Conservation (phyloP, 768 basidiomycete species). For the Collybiopsis luxurians region DNA sequence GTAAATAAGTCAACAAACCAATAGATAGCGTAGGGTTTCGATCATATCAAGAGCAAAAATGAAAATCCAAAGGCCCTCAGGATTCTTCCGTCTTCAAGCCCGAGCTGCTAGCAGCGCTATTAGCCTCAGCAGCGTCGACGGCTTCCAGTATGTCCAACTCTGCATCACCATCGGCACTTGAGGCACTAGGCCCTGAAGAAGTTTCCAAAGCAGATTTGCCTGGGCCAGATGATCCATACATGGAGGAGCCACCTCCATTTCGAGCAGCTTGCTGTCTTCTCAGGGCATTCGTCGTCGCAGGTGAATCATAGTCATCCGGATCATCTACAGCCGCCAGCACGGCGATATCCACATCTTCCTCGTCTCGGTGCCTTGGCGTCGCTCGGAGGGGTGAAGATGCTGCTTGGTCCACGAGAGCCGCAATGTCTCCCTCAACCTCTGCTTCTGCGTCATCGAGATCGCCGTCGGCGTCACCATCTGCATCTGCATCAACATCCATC, state of each 20-base stretch:
- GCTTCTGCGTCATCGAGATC: constrained; percentile 4
- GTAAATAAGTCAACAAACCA: too few species aligned
- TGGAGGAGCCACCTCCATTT: background rate
- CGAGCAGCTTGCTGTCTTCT: background rate
- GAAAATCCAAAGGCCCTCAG: background rate
- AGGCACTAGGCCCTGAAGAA: background rate
- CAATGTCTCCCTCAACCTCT: constrained; percentile 6
- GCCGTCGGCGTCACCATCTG: constrained; percentile 5
- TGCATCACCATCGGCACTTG: background rate
- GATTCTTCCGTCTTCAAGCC: background rate
- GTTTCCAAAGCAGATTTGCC: background rate
- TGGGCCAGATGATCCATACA: background rate
- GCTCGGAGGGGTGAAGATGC: background rate
- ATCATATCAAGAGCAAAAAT: too few species aligned
- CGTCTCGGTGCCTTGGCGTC: background rate
- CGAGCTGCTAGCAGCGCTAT: constrained; percentile 3
- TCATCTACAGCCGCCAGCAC: constrained; percentile 13
- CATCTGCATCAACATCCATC: constrained; percentile 1
- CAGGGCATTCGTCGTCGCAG: constrained; percentile 4
- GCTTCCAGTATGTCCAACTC: constrained; percentile 6
- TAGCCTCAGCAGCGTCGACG: constrained; percentile 8
- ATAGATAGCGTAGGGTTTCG: too few species aligned
- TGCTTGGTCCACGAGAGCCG: constrained; percentile 3
- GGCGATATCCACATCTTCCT: constrained; percentile 9
- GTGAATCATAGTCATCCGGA: constrained; percentile 3